These are phyloP conservation scores for Chrysanthemum makinoi DNA, from an alignment of 129 eudicot species.

Conservation along the genomic window DNA sequence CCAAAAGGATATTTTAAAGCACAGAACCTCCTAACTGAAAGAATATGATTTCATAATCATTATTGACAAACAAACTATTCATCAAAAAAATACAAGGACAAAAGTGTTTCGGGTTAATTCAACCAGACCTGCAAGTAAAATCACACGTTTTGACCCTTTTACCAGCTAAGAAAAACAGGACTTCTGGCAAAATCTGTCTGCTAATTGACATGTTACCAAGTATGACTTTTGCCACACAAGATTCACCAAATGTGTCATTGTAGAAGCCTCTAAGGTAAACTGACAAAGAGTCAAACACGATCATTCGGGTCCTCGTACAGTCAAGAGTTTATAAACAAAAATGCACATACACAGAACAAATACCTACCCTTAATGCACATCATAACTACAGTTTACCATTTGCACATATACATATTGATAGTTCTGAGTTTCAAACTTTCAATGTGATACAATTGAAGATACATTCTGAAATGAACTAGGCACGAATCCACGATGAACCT, in stretches of 20 bases:
- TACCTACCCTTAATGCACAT: background rate
- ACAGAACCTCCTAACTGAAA: background rate
- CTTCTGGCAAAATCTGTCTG: too few relatives aligned
- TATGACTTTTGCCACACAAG: background rate
- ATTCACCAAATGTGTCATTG: background rate
- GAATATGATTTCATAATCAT: background rate
- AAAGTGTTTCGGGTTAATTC: background rate
- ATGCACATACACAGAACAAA: background rate
- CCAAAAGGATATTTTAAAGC: background rate
- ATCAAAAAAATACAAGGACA: too few relatives aligned
- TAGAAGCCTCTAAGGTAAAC: background rate
- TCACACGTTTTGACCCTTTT: background rate
- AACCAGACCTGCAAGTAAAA: background rate
- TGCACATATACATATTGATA: background rate
- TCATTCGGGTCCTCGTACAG: background rate
- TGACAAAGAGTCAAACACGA: background rate
- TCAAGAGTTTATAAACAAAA: background rate
- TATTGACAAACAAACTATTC: too few relatives aligned
- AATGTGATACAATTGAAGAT: too few relatives aligned
- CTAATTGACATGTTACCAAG: too few relatives aligned
- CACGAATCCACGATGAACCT: too few relatives aligned
- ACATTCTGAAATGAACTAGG: too few relatives aligned
- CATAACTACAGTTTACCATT: background rate
- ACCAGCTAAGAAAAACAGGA: background rate
- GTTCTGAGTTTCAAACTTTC: background rate